Percentiles rank a stretch among this genome's conserved stretches.
These are phyloP conservation scores for Dryas octopetala DNA, from an alignment of 306 rosid species.

Conservation along the genomic window DNA sequence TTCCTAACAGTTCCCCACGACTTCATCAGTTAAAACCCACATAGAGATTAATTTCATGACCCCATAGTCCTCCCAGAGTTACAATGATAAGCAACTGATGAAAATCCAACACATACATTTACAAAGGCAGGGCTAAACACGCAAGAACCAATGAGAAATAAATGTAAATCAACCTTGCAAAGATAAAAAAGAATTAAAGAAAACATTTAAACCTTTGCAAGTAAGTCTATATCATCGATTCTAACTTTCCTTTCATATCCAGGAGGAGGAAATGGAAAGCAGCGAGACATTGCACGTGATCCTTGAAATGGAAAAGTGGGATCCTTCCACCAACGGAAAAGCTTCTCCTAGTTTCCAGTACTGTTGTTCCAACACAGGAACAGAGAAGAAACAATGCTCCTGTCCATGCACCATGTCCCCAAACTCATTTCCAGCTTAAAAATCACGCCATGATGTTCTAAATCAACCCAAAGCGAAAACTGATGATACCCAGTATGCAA, in stretches of 20 bases:
- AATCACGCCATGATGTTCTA: constrained; percentile 1
- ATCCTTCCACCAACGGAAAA: constrained; percentile 11
- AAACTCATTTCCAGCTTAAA: constrained; percentile 11
- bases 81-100: not conserved
- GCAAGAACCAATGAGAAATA: constrained; percentile 1
- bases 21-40: not conserved
- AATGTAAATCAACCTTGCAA: constrained; percentile 1
- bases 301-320: constrained; percentile 14
- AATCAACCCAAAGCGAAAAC: not conserved
- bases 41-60: not conserved
- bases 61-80: not conserved
- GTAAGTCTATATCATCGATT: constrained; percentile 20
- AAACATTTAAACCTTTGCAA: constrained; percentile 19
- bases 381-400: constrained; percentile 12
- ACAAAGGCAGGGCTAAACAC: not conserved
- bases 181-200: not conserved
- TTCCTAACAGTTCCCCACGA: not conserved
- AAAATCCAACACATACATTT: not conserved
- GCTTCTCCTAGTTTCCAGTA: constrained; percentile 13
- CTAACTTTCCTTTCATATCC: constrained; percentile 22
- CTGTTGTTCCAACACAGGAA: constrained; percentile 28
- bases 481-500: not conserved
- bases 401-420: constrained; percentile 26
- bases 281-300: constrained; percentile 23
- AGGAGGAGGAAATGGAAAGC: constrained; percentile 28